Evolutionary conservation across 176 grass and related monocot genomes (phyloP).

Genomic region (Raddia distichophylla): DNA sequence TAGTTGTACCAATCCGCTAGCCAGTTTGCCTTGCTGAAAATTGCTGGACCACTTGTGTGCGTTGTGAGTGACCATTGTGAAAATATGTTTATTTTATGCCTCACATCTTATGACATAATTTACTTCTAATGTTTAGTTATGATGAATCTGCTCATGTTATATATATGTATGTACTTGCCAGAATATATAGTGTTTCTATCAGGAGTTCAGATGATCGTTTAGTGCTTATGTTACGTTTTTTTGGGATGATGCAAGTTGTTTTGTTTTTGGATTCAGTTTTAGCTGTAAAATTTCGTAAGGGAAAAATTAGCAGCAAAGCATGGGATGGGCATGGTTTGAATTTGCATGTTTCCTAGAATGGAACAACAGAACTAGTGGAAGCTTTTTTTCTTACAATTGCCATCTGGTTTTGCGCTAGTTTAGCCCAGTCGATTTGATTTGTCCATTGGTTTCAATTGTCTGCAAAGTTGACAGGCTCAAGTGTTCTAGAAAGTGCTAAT

Average conservation of each 20-base stretch:
- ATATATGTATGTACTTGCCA: neutral
- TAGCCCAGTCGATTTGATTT: neutral
- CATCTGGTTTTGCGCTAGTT: neutral
- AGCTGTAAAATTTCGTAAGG: neutral
- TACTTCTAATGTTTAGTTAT: slow-evolving; percentile 50
- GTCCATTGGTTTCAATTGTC: too few relatives aligned
- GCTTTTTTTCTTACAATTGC: neutral
- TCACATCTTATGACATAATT: slow-evolving; percentile 47
- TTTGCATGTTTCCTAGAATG: neutral
- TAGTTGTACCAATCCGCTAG: slow-evolving; percentile 42
- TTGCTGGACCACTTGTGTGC: slow-evolving; percentile 52
- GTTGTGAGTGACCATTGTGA: slow-evolving; percentile 44
- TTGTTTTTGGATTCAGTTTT: neutral
- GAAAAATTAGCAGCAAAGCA: neutral
- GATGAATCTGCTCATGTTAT: slow-evolving; percentile 26
- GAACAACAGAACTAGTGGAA: neutral
- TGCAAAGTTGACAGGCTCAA: too few relatives aligned
- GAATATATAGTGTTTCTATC: neutral
- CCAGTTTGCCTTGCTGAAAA: slow-evolving; percentile 50
- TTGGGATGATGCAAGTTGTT: neutral
- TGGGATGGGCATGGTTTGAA: too few relatives aligned
- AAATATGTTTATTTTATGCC: slow-evolving; percentile 49
- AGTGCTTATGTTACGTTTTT: neutral
- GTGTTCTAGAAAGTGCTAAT: too few relatives aligned
- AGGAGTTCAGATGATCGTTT: neutral